Base-by-base conservation (phyloP, 2,329 filamentous ascomycete genomes). In the Colletotrichum lentis region DNA sequence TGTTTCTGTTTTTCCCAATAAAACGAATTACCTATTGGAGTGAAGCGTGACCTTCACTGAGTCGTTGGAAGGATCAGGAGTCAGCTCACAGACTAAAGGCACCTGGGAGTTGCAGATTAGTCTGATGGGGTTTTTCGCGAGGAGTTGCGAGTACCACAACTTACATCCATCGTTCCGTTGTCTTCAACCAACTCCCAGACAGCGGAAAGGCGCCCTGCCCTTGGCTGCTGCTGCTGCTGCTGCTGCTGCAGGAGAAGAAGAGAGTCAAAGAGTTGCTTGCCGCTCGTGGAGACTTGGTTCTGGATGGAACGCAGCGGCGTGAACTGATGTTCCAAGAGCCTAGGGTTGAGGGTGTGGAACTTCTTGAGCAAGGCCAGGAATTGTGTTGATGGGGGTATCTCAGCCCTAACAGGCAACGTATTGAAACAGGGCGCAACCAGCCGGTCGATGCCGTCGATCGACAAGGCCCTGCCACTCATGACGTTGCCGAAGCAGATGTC, bases 341-440 rank as follows among this genome's bases (percentile, higher is more conserved):
- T 82, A 0, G 86, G 79, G 73, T 92, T 94, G 31, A 87, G 75
- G 0, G 78, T 77, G 59, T 94, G 90, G 2, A 93, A 82, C 2
- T 80, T 76, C 64, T 85, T 86, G 31, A 91, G 79, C 12, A 94
- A 75, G 5, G 89, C 84, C 0, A 82, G 73, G 64, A 89, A 88
- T 18, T 83, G 84, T 0, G 77, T 80, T 2, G 76, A 76, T 3
- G 75, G 74, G 1, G 82, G 78, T 11, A 91, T 69, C 39, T 87
- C 79, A 18, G 88, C 79, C 31, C 93, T 86, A 1, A 94, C 75
- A 0, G 94, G 93, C 14, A 97, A 79, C 0, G 94, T 97, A 75
- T 97, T 97, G 82, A 97, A 97, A 76, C 93, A 97, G 0, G 94
- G 94, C 0, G 92, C 93, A n/a, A 96, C 86, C 6, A 97, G 85